These are phyloP conservation scores for Phallus indusiatus DNA, from an alignment of 768 basidiomycete species.

Conservation along the genomic window DNA sequence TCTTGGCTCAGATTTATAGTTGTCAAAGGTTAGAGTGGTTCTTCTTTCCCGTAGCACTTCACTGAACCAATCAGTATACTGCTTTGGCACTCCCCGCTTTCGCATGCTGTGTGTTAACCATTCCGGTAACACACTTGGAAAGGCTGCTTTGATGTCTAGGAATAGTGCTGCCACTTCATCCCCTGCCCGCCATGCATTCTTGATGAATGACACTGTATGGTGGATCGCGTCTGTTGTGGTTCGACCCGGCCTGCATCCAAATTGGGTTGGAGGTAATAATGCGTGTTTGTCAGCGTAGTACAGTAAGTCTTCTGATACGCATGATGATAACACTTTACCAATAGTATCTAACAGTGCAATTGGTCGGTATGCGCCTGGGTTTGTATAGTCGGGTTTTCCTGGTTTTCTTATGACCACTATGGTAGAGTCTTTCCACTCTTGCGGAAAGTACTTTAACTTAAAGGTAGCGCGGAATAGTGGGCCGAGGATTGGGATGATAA, in stretches of 20 bases:
- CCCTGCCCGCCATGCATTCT: constrained; percentile 23
- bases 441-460: constrained; percentile 20
- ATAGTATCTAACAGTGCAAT: constrained; percentile 27
- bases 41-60: background rate
- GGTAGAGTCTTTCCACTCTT: constrained; percentile 20
- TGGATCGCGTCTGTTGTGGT: constrained; percentile 29
- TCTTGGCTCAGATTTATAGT: constrained; percentile 6
- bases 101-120: constrained; percentile 15
- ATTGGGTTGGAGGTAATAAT: constrained; percentile 28
- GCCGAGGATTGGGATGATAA: background rate
- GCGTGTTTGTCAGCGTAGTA: constrained; percentile 21
- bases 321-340: constrained; percentile 21
- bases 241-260: constrained; percentile 30
- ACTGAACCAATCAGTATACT: background rate
- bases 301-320: constrained; percentile 17
- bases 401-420: constrained; percentile 29
- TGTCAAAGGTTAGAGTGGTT: constrained; percentile 1
- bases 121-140: constrained; percentile 24
- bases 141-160: constrained; percentile 35
- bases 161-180: constrained; percentile 29
- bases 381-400: constrained; percentile 23
- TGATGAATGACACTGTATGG: constrained; percentile 24
- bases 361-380: constrained; percentile 26
- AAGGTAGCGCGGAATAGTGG: constrained; percentile 23
- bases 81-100: constrained; percentile 1